Evolutionary conservation across 2,329 filamentous ascomycete genomes (phyloP).

Genomic region (Curvularia hawaiiensis): DNA sequence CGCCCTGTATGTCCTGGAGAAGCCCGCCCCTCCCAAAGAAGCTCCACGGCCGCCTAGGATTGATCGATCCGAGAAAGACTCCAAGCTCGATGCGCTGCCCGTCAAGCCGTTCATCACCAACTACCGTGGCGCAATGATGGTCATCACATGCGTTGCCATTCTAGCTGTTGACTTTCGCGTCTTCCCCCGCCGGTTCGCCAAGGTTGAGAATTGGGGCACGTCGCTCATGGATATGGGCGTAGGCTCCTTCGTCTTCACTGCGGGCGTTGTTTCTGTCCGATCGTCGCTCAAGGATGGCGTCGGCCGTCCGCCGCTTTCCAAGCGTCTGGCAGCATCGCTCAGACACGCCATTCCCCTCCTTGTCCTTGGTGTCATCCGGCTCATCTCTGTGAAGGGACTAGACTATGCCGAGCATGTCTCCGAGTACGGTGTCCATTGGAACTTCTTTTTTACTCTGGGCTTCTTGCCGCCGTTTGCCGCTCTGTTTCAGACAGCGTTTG

Average conservation of each 20-base stretch:
- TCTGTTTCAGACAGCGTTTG: constrained; percentile 74
- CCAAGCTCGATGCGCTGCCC: constrained; percentile 63
- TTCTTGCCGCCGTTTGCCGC: constrained; percentile 89
- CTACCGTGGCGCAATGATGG: constrained; percentile 90
- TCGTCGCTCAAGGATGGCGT: constrained; percentile 73
- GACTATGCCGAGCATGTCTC: constrained; percentile 98
- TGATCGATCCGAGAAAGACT: constrained; percentile 21
- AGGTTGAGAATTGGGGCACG: constrained; percentile 99
- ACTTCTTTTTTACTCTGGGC: constrained; percentile 97
- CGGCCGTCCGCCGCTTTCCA: constrained; percentile 55
- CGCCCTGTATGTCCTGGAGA: constrained; percentile 60
- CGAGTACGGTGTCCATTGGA: constrained; percentile 99
- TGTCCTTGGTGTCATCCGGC: constrained; percentile 76
- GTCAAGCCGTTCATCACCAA: constrained; percentile 91
- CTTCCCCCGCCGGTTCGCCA: constrained; percentile 93
- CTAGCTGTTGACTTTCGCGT: constrained; percentile 95
- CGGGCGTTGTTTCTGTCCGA: constrained; percentile 86
- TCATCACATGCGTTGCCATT: constrained; percentile 87
- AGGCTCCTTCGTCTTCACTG: constrained; percentile 95
- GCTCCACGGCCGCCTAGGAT: constrained; percentile 29
- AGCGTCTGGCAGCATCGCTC: constrained; percentile 68
- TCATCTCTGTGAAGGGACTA: constrained; percentile 88
- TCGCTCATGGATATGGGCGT: constrained; percentile 99
- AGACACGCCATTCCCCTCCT: constrained; percentile 85
- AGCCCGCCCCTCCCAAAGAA: constrained; percentile 22